Evolutionary conservation across 2,329 filamentous ascomycete species (phyloP).

Genomic region (Diaporthe aspalathi): DNA sequence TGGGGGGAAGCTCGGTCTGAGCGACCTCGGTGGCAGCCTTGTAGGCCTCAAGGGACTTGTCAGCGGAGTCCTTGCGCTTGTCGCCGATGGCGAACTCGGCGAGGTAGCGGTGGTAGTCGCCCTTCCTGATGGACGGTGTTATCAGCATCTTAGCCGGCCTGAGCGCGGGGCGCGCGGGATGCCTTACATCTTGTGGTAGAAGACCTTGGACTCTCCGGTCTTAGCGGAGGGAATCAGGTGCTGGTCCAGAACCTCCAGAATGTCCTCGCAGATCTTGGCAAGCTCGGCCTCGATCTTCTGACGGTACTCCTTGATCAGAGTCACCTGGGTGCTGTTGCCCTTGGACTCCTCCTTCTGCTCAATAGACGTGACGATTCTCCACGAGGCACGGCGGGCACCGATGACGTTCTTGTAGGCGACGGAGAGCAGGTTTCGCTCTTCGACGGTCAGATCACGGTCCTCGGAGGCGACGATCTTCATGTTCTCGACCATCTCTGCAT

Average conservation of each 20-base stretch:
- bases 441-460: conserved; percentile 84
- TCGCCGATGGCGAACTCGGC: conserved; percentile 96
- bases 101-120: conserved; percentile 98
- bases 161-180: neutral
- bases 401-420: conserved; percentile 99
- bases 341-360: conserved; percentile 99
- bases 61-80: conserved; percentile 93
- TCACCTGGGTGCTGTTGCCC: conserved; percentile 92
- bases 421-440: conserved; percentile 97
- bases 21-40: conserved; percentile 92
- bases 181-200: conserved; percentile 98
- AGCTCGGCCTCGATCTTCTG: conserved; percentile 98
- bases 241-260: conserved; percentile 93
- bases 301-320: conserved; percentile 96
- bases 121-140: conserved; percentile 77
- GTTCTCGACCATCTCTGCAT: conserved; percentile 97
- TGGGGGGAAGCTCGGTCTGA: conserved; percentile 87
- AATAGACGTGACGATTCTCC: conserved; percentile 98
- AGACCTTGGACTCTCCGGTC: conserved; percentile 98
- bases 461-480: conserved; percentile 98
- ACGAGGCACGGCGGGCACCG: conserved; percentile 94
- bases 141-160: conserved; percentile 35
- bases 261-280: conserved; percentile 97
- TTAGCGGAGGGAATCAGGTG: conserved; percentile 94
- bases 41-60: conserved; percentile 96